Evolutionary conservation across 352 stramenopile genomes (phyloP).

Genomic region (Phytopythium sindhum): DNA sequence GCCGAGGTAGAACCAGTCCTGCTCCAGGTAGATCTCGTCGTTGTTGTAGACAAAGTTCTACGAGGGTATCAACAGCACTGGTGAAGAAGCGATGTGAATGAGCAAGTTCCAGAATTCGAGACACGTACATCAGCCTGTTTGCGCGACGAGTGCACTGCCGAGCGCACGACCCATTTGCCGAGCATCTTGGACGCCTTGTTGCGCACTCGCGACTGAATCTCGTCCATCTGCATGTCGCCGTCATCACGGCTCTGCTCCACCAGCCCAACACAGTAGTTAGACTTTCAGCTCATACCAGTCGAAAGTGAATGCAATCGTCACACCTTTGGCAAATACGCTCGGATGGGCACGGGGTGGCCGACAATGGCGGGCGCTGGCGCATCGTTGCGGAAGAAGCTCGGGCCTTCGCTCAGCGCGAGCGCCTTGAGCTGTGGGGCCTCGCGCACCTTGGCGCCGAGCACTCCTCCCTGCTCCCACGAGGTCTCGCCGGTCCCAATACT

Average conservation of each 20-base stretch:
- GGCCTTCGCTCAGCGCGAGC: conserved; percentile 47
- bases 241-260: conserved; percentile 54
- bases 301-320: conserved; percentile 9
- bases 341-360: conserved; percentile 55
- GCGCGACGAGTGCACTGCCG: conserved; percentile 37
- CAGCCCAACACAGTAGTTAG: not conserved
- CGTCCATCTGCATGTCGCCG: conserved; percentile 66
- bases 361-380: conserved; percentile 42
- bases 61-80: not conserved
- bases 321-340: conserved; percentile 72
- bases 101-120: not conserved
- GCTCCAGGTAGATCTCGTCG: conserved; percentile 78
- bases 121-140: conserved; percentile 47
- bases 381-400: conserved; percentile 38
- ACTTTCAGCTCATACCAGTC: not conserved
- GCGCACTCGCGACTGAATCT: conserved; percentile 72
- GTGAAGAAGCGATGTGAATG: not conserved
- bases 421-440: conserved; percentile 67
- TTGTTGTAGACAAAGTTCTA: conserved; percentile 83
- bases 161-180: conserved; percentile 77
- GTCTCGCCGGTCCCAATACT: conserved; percentile 60
- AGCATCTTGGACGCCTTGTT: conserved; percentile 78
- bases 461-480: conserved; percentile 70
- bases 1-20: conserved; percentile 83
- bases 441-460: conserved; percentile 70